Evolutionary conservation across 495 filamentous ascomycete genomes (phyloP), one percentile per base, ranked within the genome.

Genomic region (Geoglossum glabrum): DNA sequence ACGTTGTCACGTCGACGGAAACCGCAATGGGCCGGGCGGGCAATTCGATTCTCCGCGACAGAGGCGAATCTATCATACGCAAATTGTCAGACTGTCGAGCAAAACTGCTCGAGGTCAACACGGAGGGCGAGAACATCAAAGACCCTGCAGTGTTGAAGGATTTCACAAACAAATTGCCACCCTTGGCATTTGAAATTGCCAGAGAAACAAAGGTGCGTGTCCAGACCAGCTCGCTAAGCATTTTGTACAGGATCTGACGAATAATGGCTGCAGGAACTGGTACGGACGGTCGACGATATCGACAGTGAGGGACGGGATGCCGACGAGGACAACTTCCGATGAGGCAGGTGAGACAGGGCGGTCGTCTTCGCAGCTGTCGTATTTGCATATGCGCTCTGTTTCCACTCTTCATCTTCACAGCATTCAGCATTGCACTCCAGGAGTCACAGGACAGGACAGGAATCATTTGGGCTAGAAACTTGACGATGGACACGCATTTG

Each of bases 181-280:
- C 87, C 9, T 79, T 93, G 61, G 87, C 87, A 19, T 94, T 94
- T 68, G 85, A 88, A 71, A 83, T 92, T 64, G 88, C 86, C 1
- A 74, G 85, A 43, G 82, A 86, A 68, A 88, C 84, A 58, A 93
- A 67, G 64, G 67, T 59, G 28, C 7, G 59, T 59, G 36, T 38
- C 54, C 19, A 15, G 36, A 7, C 10, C 23, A 6, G 5, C 9
- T 40, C 23, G 19, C 54, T 2, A 38, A 4, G 0, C 17, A 31
- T 56, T 8, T 5, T 7, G 4, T 38, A 7, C 54, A 45, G 40
- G n/a, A 56, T 8, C 54, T 52, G 23, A 52, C 49, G 15, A 30
- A 2, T 1, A 15, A n/a, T n/a, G 4, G 36, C 13, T 23, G 36
- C 17, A 88, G 65, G 84, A 87, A 64, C 71, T 88, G 54, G 80